Evolutionary conservation across 495 filamentous ascomycete species (phyloP).

Genomic region (Collariella sp.): DNA sequence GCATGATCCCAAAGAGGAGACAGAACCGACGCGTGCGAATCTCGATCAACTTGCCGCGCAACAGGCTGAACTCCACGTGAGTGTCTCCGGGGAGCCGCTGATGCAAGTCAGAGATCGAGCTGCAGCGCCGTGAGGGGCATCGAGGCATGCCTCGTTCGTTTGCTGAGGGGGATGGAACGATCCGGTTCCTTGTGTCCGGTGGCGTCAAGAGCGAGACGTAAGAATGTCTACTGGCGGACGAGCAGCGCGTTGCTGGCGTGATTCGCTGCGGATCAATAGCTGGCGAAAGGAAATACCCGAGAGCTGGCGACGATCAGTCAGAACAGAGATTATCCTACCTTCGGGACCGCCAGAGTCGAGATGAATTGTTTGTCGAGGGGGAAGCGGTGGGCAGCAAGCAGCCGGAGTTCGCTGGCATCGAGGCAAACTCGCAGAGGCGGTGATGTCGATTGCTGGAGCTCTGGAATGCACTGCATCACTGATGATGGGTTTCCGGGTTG

Average conservation of each 20-base stretch:
- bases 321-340: neutral
- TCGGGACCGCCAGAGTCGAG: neutral
- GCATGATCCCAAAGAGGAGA: too few species aligned
- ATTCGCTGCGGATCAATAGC: neutral
- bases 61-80: too few species aligned
- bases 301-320: constrained; percentile 7
- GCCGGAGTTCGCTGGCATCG: neutral
- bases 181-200: neutral
- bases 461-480: neutral
- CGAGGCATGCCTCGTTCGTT: too few species aligned
- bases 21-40: too few species aligned
- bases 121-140: too few species aligned
- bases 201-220: neutral
- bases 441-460: neutral
- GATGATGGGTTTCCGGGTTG: too few species aligned
- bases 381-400: too few species aligned
- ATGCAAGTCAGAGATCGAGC: too few species aligned
- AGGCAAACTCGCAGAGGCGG: neutral
- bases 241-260: neutral
- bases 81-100: too few species aligned
- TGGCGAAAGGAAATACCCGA: constrained; percentile 3
- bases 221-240: too few species aligned
- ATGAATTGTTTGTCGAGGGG: neutral
- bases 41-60: too few species aligned
- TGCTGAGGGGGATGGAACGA: too few species aligned